Conservation (phyloP, 2,329 filamentous ascomycete species). For the Sarocladium brachiariae region DNA sequence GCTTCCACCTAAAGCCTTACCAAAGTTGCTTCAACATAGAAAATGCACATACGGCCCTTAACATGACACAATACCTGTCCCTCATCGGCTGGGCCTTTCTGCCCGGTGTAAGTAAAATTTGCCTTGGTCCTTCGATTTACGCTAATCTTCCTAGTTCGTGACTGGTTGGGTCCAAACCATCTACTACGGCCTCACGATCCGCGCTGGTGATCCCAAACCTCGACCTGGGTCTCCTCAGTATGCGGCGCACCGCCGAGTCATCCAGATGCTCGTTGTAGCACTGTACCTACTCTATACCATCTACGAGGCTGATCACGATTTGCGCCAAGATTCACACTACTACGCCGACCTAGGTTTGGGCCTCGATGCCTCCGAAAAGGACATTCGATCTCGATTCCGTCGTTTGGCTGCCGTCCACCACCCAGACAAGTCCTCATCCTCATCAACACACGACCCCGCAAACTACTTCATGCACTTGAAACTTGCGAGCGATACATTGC, state of each 20-base stretch:
- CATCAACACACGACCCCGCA: slow-evolving; percentile 24
- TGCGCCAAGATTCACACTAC: slow-evolving; percentile 66
- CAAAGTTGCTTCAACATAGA: background rate
- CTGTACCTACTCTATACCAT: slow-evolving; percentile 86
- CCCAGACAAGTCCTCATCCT: slow-evolving; percentile 68
- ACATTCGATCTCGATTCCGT: slow-evolving; percentile 79
- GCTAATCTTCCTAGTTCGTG: slow-evolving; percentile 52
- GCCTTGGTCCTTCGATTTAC: slow-evolving; percentile 6
- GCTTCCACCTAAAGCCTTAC: background rate
- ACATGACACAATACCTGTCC: slow-evolving; percentile 47
- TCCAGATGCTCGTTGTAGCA: slow-evolving; percentile 76
- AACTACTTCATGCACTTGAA: slow-evolving; percentile 74
- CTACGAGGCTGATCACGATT: slow-evolving; percentile 81
- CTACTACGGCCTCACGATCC: slow-evolving; percentile 83
- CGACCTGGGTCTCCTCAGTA: slow-evolving; percentile 60
- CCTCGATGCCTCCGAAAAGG: slow-evolving; percentile 61
- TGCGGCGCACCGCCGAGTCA: slow-evolving; percentile 67
- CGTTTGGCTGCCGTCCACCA: slow-evolving; percentile 66
- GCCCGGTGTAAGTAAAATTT: slow-evolving; percentile 36
- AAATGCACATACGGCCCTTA: slow-evolving; percentile 12
- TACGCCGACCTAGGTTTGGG: slow-evolving; percentile 71
- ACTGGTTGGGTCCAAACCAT: slow-evolving; percentile 71
- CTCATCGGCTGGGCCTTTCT: slow-evolving; percentile 52
- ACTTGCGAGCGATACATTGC: slow-evolving; percentile 72
- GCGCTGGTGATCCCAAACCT: slow-evolving; percentile 78